Percentiles rank a stretch among this genome's conserved stretches.
phyloP scores from a whole-genome alignment of 176 grass and related monocot genomes.

The Oryza punctata region DNA sequence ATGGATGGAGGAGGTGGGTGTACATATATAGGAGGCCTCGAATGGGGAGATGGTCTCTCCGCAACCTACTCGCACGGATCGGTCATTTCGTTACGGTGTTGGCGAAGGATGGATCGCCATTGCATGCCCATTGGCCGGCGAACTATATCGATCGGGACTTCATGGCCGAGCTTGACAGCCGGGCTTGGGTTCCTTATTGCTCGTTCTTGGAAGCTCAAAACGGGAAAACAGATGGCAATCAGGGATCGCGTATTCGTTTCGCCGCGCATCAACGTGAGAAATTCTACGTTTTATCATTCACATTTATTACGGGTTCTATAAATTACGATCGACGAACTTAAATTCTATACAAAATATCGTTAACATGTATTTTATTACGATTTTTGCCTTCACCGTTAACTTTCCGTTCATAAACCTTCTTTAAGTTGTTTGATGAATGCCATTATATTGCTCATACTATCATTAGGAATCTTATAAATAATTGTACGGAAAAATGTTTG shows the following conservation, averaged over 20 bases:
- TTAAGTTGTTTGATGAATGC: too few relatives aligned
- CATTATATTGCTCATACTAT: too few relatives aligned
- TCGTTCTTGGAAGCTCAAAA: background rate
- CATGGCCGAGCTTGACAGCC: background rate
- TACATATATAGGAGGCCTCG: conserved; percentile 26
- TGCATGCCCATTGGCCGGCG: background rate
- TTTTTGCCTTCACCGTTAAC: too few relatives aligned
- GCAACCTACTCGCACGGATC: conserved; percentile 17
- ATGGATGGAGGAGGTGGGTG: background rate
- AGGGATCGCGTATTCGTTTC: background rate
- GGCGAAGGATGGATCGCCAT: background rate
- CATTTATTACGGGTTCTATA: too few relatives aligned
- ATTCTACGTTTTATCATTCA: too few relatives aligned
- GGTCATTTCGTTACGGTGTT: background rate
- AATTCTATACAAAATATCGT: too few relatives aligned
- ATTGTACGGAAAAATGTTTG: too few relatives aligned
- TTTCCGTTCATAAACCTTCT: too few relatives aligned
- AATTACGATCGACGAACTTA: too few relatives aligned
- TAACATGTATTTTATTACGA: too few relatives aligned
- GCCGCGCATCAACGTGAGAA: too few relatives aligned
- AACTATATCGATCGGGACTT: conserved; percentile 29
- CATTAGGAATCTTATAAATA: too few relatives aligned
- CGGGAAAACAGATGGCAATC: background rate
- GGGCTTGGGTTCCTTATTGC: background rate
- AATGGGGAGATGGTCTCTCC: background rate